Evolutionary conservation across 2,329 filamentous ascomycete species (phyloP).

Genomic region (Colletotrichum sidae): DNA sequence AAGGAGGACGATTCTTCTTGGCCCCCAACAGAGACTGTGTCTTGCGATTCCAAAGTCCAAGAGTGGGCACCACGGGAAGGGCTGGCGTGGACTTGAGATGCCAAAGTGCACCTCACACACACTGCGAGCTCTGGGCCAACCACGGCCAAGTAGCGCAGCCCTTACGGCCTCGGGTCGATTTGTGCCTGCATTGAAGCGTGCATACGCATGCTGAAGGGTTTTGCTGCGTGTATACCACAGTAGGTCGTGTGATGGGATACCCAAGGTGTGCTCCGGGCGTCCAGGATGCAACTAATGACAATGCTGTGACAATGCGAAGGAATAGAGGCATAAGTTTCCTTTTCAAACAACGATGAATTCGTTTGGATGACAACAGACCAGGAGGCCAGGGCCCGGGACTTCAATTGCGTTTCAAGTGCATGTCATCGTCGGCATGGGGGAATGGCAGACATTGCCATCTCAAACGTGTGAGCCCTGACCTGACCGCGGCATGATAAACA

Average conservation of each 20-base stretch:
- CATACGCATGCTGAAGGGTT: constrained; percentile 6
- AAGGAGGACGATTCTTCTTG: constrained; percentile 3
- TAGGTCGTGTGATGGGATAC: constrained; percentile 7
- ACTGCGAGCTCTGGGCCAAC: constrained; percentile 14
- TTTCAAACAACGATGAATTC: too few relatives aligned
- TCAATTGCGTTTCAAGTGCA: too few relatives aligned
- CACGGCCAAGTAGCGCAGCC: not conserved
- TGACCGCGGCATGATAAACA: too few relatives aligned
- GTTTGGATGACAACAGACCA: too few relatives aligned
- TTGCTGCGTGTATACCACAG: too few relatives aligned
- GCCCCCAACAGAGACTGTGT: constrained; percentile 2
- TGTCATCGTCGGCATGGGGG: too few relatives aligned
- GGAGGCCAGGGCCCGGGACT: too few relatives aligned
- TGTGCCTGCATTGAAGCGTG: constrained; percentile 32
- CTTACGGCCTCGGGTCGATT: constrained; percentile 7
- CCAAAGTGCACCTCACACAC: constrained; percentile 27
- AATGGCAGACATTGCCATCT: too few relatives aligned
- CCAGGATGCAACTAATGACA: too few relatives aligned
- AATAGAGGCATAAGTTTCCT: too few relatives aligned
- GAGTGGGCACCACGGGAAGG: constrained; percentile 12
- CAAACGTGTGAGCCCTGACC: too few relatives aligned
- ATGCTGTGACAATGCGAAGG: too few relatives aligned
- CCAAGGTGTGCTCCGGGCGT: not conserved
- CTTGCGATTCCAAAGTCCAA: constrained; percentile 4
- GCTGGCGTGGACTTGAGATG: constrained; percentile 18